phyloP scores from a whole-genome alignment of 768 basidiomycete species.

The Trametopsis cervina region DNA sequence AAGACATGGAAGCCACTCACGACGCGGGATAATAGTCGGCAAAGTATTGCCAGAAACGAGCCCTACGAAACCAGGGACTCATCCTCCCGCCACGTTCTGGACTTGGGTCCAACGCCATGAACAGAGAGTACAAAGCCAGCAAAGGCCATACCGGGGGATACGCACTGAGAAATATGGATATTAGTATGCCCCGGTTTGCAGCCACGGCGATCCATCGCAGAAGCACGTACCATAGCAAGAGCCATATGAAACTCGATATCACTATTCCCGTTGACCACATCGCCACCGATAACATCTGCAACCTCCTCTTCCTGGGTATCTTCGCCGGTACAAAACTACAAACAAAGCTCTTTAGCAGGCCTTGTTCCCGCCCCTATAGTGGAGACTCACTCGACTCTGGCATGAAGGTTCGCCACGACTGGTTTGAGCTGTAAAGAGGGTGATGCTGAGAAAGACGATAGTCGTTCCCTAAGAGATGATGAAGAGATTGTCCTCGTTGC shows the following conservation, averaged over 20 bases:
- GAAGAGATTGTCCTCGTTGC: conserved; percentile 52
- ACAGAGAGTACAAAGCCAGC: conserved; percentile 67
- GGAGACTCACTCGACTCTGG: conserved; percentile 61
- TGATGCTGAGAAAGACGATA: conserved; percentile 43
- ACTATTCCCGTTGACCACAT: conserved; percentile 81
- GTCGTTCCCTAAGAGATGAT: conserved; percentile 49
- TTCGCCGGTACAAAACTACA: conserved; percentile 77
- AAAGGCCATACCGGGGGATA: conserved; percentile 87
- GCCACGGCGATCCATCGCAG: not conserved
- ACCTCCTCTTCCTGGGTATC: conserved; percentile 77
- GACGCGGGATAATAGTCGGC: conserved; percentile 88
- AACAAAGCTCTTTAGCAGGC: not conserved
- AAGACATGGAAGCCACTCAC: conserved; percentile 39
- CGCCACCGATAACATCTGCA: conserved; percentile 88
- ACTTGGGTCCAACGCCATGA: conserved; percentile 73
- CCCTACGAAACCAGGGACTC: conserved; percentile 65
- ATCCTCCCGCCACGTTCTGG: conserved; percentile 69
- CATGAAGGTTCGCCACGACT: conserved; percentile 51
- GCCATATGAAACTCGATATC: conserved; percentile 56
- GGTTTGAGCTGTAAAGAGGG: conserved; percentile 53
- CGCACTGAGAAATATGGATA: conserved; percentile 44
- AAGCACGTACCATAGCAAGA: conserved; percentile 70
- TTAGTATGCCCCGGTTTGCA: not conserved
- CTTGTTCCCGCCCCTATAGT: not conserved
- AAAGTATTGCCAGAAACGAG: conserved; percentile 81